Conservation (phyloP, 2,329 filamentous ascomycete genomes). For the Helotiales sp. region DNA sequence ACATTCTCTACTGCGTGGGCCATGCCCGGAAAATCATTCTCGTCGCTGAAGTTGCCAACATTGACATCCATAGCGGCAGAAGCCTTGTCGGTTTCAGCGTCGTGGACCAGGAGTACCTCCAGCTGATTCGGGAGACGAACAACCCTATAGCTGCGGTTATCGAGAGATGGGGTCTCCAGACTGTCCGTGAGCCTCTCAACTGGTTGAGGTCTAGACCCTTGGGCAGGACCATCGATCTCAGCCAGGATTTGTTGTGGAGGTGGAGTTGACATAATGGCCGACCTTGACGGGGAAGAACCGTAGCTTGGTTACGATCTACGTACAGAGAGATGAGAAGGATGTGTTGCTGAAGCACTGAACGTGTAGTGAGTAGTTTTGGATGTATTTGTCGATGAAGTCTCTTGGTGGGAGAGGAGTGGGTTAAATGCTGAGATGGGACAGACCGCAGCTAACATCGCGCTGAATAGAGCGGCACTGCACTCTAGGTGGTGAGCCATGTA, state of each 20-base stretch:
- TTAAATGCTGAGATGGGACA: slow-evolving; percentile 22
- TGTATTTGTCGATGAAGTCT: slow-evolving; percentile 10
- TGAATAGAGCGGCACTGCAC: too few relatives aligned
- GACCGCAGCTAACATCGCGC: too few relatives aligned
- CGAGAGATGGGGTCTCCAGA: slow-evolving; percentile 82
- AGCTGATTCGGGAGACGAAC: slow-evolving; percentile 86
- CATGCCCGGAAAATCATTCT: slow-evolving; percentile 89
- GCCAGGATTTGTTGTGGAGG: slow-evolving; percentile 42
- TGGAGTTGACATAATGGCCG: slow-evolving; percentile 40
- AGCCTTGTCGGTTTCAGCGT: slow-evolving; percentile 94
- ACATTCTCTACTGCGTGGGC: slow-evolving; percentile 75
- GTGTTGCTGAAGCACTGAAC: slow-evolving; percentile 16
- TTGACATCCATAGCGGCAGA: slow-evolving; percentile 95
- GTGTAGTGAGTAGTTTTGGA: slow-evolving; percentile 16
- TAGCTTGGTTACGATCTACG: slow-evolving; percentile 17
- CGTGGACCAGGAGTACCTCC: slow-evolving; percentile 90
- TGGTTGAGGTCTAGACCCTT: slow-evolving; percentile 40
- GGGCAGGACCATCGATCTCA: slow-evolving; percentile 36
- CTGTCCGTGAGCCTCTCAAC: slow-evolving; percentile 43
- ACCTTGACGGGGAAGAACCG: slow-evolving; percentile 25
- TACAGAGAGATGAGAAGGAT: slow-evolving; percentile 20
- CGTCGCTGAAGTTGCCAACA: slow-evolving; percentile 93
- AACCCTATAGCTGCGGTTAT: slow-evolving; percentile 87
- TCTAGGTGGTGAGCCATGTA: too few relatives aligned
- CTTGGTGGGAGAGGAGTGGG: slow-evolving; percentile 14